Evolutionary conservation across 2,329 filamentous ascomycete genomes (phyloP), one percentile per base, ranked within the genome.

Genomic region (Hortaea werneckii): DNA sequence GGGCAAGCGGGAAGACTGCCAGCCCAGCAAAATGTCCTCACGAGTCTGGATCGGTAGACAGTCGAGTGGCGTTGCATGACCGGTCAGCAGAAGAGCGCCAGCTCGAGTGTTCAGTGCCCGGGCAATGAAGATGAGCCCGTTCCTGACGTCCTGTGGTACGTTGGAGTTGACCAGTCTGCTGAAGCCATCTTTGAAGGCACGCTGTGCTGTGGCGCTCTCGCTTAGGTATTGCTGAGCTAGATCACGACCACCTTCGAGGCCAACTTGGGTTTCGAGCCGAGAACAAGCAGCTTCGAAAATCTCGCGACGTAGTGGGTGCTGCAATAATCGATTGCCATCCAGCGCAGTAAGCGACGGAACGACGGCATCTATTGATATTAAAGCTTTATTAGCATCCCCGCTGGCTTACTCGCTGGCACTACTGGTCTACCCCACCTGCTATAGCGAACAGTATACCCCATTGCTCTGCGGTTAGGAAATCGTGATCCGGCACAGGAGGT

Each of bases 11-110:
- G 81, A 77, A 2, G 60, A 69, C n/a, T 67, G 59, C 85, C 85
- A 88, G 29, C 68, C 64, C 43, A 76, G 70, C 35, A 88, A 53
- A 41, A 87, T 78, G 28, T 72, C 67, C 58, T 84, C 75, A 34
- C 83, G 77, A 12, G 78, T 67, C 30, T 73, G 63, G 13, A 79
- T 54, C 1, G 83, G 75, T 52, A 85, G 82, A 43, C 77, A 66
- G 44, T 78, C 71, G 40, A 87, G 63, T 1, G 82, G 78, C 0
- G 73, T 77, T 52, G 75, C 71, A 59, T 80, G 77, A 12, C 83
- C 82, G 0, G 84, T 87, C 40, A 86, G 68, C 5, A 84, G 61
- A 12, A 84, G 64, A 27, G 79, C 78, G 27, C 83, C 83, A 4
- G 74, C 61, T 30, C 77, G 74, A 20, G 79, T 80, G 49, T 77